Percentiles rank a stretch among this genome's conserved stretches.
Evolutionary conservation across 495 filamentous ascomycete genomes (phyloP).

Genomic region (Extremus antarcticus): DNA sequence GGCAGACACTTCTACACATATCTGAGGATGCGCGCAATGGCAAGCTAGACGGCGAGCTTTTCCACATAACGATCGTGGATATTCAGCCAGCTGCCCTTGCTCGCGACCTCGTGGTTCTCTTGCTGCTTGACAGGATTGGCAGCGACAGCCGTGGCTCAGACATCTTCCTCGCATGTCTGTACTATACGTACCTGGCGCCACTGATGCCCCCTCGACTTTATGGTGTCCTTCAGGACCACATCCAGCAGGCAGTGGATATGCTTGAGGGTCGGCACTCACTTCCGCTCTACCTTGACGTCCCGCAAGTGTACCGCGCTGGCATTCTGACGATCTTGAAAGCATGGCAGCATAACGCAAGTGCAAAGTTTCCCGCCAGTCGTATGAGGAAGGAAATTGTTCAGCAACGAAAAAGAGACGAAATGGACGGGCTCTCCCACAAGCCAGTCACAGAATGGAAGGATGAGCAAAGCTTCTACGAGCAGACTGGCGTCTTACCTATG

Average conservation of each 20-base stretch:
- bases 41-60: neutral
- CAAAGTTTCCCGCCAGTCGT: neutral
- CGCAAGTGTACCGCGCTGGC: neutral
- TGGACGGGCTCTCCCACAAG: too few relatives aligned
- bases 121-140: neutral
- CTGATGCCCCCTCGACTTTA: neutral
- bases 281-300: neutral
- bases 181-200: constrained; percentile 1
- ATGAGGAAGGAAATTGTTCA: neutral
- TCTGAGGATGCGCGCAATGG: neutral
- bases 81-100: neutral
- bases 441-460: too few relatives aligned
- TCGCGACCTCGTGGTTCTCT: neutral
- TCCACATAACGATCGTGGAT: neutral
- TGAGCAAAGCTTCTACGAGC: too few relatives aligned
- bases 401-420: neutral
- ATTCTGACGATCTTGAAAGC: neutral
- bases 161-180: neutral
- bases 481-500: too few relatives aligned
- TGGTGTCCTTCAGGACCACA: neutral
- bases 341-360: neutral
- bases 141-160: neutral
- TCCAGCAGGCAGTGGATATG: neutral
- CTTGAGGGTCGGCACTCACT: neutral
- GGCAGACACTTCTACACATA: neutral